Evolutionary conservation across 352 stramenopile genomes (phyloP).

Genomic region (Pythium coloratum): DNA sequence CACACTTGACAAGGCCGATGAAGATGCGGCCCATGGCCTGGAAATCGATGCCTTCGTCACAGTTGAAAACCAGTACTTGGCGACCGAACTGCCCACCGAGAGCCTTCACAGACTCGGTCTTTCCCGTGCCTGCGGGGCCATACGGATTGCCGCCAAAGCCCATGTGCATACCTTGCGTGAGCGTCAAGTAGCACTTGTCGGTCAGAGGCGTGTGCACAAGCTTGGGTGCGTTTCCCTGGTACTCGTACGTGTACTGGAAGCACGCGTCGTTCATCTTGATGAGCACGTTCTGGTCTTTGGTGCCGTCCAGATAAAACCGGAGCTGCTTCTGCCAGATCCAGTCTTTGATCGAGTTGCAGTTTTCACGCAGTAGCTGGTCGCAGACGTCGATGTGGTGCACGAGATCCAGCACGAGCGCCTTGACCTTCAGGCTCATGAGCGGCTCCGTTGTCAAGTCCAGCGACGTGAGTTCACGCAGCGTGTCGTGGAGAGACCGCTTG

Average conservation of each 20-base stretch:
- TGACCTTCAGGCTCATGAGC: conserved; percentile 93
- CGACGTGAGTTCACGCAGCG: conserved; percentile 67
- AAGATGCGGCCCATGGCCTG: conserved; percentile 90
- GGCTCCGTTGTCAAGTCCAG: conserved; percentile 86
- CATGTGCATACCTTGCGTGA: conserved; percentile 87
- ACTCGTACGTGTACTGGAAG: conserved; percentile 91
- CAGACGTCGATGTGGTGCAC: conserved; percentile 96
- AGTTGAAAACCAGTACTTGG: conserved; percentile 89
- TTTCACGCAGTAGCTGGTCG: conserved; percentile 77
- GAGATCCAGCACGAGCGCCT: conserved; percentile 93
- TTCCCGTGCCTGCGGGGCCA: conserved; percentile 89
- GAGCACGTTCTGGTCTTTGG: conserved; percentile 29
- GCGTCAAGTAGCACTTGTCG: conserved; percentile 89
- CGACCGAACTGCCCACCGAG: conserved; percentile 76
- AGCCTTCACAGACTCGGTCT: conserved; percentile 92
- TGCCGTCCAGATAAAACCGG: conserved; percentile 67
- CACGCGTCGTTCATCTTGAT: conserved; percentile 56
- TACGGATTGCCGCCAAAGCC: conserved; percentile 89
- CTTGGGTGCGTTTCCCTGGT: conserved; percentile 88
- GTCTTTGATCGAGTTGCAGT: conserved; percentile 53
- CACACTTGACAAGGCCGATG: conserved; percentile 87
- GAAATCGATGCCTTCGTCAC: conserved; percentile 90
- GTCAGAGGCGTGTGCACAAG: conserved; percentile 90
- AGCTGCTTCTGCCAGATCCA: conserved; percentile 91
- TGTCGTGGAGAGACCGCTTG: conserved; percentile 61